Conservation (phyloP, 1,139 yeast genomes). For the Sugiyamaella japonica region DNA sequence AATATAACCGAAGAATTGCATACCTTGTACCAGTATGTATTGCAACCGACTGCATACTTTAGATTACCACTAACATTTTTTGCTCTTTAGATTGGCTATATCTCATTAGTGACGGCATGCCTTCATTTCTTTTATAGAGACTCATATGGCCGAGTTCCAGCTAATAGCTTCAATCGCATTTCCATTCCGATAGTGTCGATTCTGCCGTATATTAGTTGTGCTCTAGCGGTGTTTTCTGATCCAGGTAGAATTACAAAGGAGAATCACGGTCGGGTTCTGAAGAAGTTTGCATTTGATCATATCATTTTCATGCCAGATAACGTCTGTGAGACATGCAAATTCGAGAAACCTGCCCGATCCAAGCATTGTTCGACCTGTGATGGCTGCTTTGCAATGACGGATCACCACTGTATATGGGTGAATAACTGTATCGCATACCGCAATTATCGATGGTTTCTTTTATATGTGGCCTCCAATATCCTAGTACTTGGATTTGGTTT, state of each 20-base stretch:
- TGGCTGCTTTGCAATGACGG: slow-evolving; percentile 65
- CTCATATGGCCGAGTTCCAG: slow-evolving; percentile 41
- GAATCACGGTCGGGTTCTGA: slow-evolving; percentile 33
- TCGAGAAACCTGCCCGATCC: slow-evolving; percentile 80
- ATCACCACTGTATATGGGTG: slow-evolving; percentile 96
- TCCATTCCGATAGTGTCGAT: slow-evolving; percentile 36
- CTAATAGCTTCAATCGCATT: slow-evolving; percentile 20
- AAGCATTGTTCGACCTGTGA: slow-evolving; percentile 83
- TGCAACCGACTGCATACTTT: background rate
- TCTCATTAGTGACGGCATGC: slow-evolving; percentile 48
- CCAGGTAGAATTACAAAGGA: slow-evolving; percentile 52
- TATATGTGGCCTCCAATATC: slow-evolving; percentile 58
- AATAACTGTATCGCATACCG: slow-evolving; percentile 84
- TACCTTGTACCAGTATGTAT: slow-evolving; percentile 14
- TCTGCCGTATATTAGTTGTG: slow-evolving; percentile 46
- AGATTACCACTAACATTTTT: slow-evolving; percentile 37
- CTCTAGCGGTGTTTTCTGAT: slow-evolving; percentile 51
- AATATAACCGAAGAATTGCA: slow-evolving; percentile 10
- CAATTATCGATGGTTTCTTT: slow-evolving; percentile 70
- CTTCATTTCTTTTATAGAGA: slow-evolving; percentile 48
- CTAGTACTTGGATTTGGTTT: slow-evolving; percentile 64
- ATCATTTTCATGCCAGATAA: slow-evolving; percentile 54
- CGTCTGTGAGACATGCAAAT: slow-evolving; percentile 60
- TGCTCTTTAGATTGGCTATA: slow-evolving; percentile 43
- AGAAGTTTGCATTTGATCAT: slow-evolving; percentile 51